These are phyloP conservation scores for Fusarium sp. DNA, from an alignment of 2,329 filamentous ascomycete species.

Conservation along the genomic window DNA sequence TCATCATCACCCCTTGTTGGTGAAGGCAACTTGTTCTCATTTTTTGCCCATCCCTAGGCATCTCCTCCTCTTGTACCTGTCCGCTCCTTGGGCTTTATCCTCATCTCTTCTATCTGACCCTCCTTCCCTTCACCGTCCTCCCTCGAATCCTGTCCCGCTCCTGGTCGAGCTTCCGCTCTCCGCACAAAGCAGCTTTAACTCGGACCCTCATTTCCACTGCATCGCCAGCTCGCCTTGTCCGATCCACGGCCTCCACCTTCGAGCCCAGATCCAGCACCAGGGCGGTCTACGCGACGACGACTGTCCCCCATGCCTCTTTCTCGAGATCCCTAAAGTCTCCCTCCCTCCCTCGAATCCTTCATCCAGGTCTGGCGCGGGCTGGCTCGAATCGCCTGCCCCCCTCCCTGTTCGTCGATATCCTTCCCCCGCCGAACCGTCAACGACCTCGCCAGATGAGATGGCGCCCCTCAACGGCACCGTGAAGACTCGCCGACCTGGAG, in stretches of 20 bases:
- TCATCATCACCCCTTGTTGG: constrained; percentile 40
- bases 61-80: background rate
- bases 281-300: constrained; percentile 28
- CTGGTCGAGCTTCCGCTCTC: constrained; percentile 36
- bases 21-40: constrained; percentile 19
- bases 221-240: constrained; percentile 30
- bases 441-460: constrained; percentile 44
- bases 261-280: constrained; percentile 27
- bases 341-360: constrained; percentile 36
- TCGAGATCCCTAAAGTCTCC: constrained; percentile 47
- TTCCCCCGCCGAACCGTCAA: constrained; percentile 39
- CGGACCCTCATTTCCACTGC: constrained; percentile 37
- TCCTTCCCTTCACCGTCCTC: constrained; percentile 17
- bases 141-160: constrained; percentile 19
- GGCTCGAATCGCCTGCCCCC: constrained; percentile 37
- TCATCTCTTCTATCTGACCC: constrained; percentile 20
- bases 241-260: constrained; percentile 22
- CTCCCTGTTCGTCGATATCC: constrained; percentile 30
- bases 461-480: constrained; percentile 49
- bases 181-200: constrained; percentile 34
- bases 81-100: constrained; percentile 1
- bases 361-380: constrained; percentile 42
- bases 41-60: constrained; percentile 4
- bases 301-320: constrained; percentile 49
- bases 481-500: constrained; percentile 48